A percentile compares a stretch with the other conserved stretches of the same genome.
These are phyloP conservation scores for Mucor mucedo DNA, from an alignment of 371 early-diverging fungal species.

Conservation along the genomic window DNA sequence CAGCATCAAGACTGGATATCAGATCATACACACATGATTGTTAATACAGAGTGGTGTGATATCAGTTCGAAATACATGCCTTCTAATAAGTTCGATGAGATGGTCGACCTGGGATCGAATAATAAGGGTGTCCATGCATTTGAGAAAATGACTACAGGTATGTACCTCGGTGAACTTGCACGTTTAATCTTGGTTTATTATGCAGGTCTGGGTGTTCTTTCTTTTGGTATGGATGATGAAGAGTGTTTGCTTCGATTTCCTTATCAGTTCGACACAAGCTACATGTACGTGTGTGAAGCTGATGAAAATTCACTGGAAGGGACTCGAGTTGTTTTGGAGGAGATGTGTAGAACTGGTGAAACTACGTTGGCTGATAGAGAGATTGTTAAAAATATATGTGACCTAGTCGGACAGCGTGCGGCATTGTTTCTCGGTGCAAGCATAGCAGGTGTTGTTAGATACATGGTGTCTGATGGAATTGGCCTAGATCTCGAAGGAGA, in stretches of 20 bases:
- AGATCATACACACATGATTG: conserved; percentile 71
- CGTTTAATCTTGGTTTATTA: conserved; percentile 79
- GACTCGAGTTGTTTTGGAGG: conserved; percentile 50
- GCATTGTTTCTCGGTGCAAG: conserved; percentile 46
- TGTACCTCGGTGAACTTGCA: conserved; percentile 93
- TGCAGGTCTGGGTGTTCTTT: conserved; percentile 59
- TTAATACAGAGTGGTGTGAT: conserved; percentile 90
- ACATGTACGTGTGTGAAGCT: conserved; percentile 69
- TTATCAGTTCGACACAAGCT: conserved; percentile 82
- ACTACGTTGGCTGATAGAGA: conserved; percentile 44
- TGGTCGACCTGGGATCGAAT: conserved; percentile 74
- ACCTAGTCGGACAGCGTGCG: conserved; percentile 49
- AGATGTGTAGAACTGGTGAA: conserved; percentile 46
- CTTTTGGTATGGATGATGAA: conserved; percentile 65
- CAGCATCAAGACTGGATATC: conserved; percentile 16
- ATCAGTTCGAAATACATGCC: conserved; percentile 73
- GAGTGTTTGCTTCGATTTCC: conserved; percentile 52
- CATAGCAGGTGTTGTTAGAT: conserved; percentile 47
- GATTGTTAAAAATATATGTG: conserved; percentile 50
- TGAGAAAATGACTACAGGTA: conserved; percentile 95
- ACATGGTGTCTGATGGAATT: conserved; percentile 41
- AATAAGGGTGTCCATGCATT: conserved; percentile 82
- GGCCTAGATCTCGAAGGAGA: conserved; percentile 35
- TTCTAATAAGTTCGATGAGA: conserved; percentile 77
- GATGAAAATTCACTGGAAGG: conserved; percentile 46